These are phyloP conservation scores for Oenanthe javanica DNA, from an alignment of 140 eudicot genomes.

Conservation along the genomic window DNA sequence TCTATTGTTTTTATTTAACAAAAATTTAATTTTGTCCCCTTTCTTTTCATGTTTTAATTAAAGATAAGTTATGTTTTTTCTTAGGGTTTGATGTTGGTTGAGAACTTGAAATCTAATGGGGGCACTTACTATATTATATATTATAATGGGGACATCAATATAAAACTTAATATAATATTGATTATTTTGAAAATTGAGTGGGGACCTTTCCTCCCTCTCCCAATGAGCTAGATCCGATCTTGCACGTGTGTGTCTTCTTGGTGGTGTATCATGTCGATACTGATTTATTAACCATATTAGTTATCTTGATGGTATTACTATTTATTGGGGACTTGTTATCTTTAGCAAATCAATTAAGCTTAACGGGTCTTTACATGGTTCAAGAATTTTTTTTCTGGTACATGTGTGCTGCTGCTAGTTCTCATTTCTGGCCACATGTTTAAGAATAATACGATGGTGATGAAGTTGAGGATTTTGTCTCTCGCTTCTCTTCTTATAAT, in stretches of 20 bases:
- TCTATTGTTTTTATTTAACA: too few relatives aligned
- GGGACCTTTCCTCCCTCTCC: neutral
- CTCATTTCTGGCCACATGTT: neutral
- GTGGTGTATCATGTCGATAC: neutral
- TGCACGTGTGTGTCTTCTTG: neutral
- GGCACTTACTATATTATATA: too few relatives aligned
- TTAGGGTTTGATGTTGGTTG: too few relatives aligned
- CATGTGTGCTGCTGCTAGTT: neutral
- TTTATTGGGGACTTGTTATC: neutral
- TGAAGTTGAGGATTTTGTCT: neutral
- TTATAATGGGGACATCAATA: too few relatives aligned
- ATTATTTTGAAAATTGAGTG: too few relatives aligned
- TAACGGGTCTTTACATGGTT: neutral
- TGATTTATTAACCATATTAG: neutral
- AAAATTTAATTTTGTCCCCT: too few relatives aligned
- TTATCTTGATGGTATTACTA: neutral
- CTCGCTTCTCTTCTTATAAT: neutral
- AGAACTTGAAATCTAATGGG: too few relatives aligned
- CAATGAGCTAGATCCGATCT: neutral
- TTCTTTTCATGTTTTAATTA: too few relatives aligned
- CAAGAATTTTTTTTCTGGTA: neutral
- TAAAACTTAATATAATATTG: too few relatives aligned
- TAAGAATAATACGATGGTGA: neutral
- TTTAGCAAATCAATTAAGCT: neutral
- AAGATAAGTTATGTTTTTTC: too few relatives aligned